Percentiles rank a stretch among this genome's conserved stretches.
Evolutionary conservation across 441 rosid genomes (phyloP).

Genomic region (Pelargonium fulgidum): DNA sequence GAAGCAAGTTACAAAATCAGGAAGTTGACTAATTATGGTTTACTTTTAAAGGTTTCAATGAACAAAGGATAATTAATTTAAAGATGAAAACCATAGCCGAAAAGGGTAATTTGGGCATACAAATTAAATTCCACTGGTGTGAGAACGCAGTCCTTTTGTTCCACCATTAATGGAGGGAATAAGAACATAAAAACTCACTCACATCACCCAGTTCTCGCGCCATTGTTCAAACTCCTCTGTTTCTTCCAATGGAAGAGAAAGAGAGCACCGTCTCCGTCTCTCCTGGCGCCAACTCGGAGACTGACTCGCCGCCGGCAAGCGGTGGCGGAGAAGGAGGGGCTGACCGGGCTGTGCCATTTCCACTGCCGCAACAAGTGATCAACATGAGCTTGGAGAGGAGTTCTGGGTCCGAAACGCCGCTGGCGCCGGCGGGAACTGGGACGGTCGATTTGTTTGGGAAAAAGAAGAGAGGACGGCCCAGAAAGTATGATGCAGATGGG

Average conservation of each 20-base stretch:
- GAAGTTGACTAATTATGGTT: too few species aligned
- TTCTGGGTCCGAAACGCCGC: too few species aligned
- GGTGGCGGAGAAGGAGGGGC: too few species aligned
- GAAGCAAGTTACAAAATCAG: too few species aligned
- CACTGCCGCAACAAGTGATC: not conserved
- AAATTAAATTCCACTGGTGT: too few species aligned
- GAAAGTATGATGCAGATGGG: conserved; percentile 42
- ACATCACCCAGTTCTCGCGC: conserved; percentile 39
- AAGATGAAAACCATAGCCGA: too few species aligned
- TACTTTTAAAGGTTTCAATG: too few species aligned
- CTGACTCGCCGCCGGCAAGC: conserved; percentile 33
- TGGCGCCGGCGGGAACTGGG: conserved; percentile 8
- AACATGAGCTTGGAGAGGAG: too few species aligned
- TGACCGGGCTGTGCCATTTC: conserved; percentile 13
- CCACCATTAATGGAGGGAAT: conserved; percentile 35
- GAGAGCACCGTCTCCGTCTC: conserved; percentile 38
- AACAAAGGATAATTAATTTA: too few species aligned
- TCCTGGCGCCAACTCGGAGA: conserved; percentile 26
- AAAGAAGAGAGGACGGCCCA: conserved; percentile 52
- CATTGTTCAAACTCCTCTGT: conserved; percentile 34
- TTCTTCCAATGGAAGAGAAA: conserved; percentile 39
- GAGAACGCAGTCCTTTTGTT: not conserved
- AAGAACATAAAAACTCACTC: conserved; percentile 4
- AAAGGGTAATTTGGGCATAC: too few species aligned
- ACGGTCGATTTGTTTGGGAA: conserved; percentile 24